These are phyloP conservation scores for Colletotrichum liaoningense DNA, from an alignment of 2,329 filamentous ascomycete genomes.

Conservation along the genomic window DNA sequence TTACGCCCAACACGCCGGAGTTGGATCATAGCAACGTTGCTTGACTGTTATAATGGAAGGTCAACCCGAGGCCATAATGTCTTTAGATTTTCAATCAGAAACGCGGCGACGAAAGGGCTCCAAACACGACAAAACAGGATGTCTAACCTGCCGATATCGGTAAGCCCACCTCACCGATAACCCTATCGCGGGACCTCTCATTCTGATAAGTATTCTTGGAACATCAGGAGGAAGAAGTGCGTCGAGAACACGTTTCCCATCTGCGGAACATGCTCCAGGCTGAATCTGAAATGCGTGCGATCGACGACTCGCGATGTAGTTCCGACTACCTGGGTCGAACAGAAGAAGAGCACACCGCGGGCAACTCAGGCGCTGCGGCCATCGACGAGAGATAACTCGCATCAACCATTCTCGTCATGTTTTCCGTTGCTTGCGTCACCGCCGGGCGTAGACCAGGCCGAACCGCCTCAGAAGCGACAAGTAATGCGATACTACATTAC, in stretches of 20 bases:
- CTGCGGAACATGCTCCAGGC: conserved; percentile 32
- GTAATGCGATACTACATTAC: conserved; percentile 32
- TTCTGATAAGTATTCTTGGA: conserved; percentile 9
- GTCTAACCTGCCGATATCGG: conserved; percentile 37
- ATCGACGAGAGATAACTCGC: not conserved
- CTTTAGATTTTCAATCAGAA: not conserved
- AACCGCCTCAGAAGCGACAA: conserved; percentile 26
- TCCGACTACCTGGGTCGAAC: conserved; percentile 24
- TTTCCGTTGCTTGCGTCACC: not conserved
- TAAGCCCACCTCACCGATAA: not conserved
- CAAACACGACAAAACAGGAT: conserved; percentile 36
- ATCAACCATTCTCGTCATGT: not conserved
- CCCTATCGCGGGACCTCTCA: not conserved
- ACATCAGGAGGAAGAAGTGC: conserved; percentile 35
- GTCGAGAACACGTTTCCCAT: conserved; percentile 34
- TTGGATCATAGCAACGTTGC: not conserved
- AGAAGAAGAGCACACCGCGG: not conserved
- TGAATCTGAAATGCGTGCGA: conserved; percentile 35
- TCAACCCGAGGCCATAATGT: not conserved
- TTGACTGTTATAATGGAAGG: not conserved
- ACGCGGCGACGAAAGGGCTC: conserved; percentile 33
- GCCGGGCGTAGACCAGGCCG: not conserved
- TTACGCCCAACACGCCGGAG: conserved; percentile 28
- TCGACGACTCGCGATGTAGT: conserved; percentile 31
- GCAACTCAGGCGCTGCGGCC: not conserved